A percentile compares a stretch with the other conserved stretches of the same genome.
These are phyloP conservation scores for Ichthyophthirius multifiliis DNA, from an alignment of 169 alveolate species.

Conservation along the genomic window DNA sequence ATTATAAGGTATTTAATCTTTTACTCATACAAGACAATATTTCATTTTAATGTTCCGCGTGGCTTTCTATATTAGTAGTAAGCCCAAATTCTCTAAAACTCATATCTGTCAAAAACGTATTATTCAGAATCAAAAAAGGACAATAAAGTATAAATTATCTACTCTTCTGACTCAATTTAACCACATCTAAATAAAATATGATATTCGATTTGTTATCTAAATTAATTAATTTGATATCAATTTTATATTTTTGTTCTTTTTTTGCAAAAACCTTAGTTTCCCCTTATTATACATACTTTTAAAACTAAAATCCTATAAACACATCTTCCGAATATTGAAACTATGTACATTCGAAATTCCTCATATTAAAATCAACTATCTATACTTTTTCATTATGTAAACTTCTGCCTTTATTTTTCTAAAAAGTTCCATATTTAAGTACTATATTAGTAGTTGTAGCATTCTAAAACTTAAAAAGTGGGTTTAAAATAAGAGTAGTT, in stretches of 20 bases:
- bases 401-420: neutral
- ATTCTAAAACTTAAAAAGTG: conserved; percentile 31
- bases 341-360: neutral
- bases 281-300: neutral
- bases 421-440: conserved; percentile 10
- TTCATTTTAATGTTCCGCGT: neutral
- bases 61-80: conserved; percentile 20
- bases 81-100: conserved; percentile 17
- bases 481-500: conserved; percentile 23
- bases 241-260: conserved; percentile 22
- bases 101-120: neutral
- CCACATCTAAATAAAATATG: neutral
- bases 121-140: conserved; percentile 30
- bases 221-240: neutral
- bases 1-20: neutral
- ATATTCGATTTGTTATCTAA: neutral
- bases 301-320: neutral
- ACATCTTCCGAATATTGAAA: neutral
- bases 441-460: conserved; percentile 15
- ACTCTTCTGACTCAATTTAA: conserved; percentile 17
- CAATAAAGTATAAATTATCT: conserved; percentile 33
- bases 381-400: neutral
- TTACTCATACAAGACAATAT: neutral
- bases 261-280: neutral
- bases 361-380: neutral